phyloP scores from a whole-genome alignment of 179 eudicot genomes.

The Beta lomatogona region DNA sequence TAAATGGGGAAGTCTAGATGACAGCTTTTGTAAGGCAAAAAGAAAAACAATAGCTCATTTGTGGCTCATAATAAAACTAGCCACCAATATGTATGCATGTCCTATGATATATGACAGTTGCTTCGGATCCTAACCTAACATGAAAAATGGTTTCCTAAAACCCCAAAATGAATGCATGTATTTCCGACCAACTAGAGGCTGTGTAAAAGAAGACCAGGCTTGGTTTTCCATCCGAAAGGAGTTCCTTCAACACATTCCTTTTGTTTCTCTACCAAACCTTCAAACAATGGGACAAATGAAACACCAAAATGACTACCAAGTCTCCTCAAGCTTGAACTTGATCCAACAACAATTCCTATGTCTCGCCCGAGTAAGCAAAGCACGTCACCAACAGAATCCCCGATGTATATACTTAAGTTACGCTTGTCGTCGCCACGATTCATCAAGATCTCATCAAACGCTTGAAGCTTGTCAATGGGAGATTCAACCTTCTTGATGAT shows the following conservation, averaged over 20 bases:
- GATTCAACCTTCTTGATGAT: conserved; percentile 68
- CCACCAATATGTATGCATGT: conserved; percentile 16
- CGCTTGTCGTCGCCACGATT: conserved; percentile 36
- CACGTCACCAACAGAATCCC: conserved; percentile 96
- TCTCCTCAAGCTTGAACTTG: conserved; percentile 72
- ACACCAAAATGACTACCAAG: conserved; percentile 81
- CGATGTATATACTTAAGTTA: conserved; percentile 66
- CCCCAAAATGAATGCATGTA: conserved; percentile 79
- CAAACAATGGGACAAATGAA: conserved; percentile 65
- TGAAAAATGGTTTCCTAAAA: conserved; percentile 16
- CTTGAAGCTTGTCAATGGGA: conserved; percentile 75
- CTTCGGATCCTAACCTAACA: conserved; percentile 17
- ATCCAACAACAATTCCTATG: conserved; percentile 77
- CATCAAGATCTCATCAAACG: conserved; percentile 54
- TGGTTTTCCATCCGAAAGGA: conserved; percentile 56
- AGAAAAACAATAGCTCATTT: conserved; percentile 10
- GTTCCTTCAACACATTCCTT: conserved; percentile 47
- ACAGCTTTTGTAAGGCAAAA: conserved; percentile 11
- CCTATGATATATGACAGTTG: conserved; percentile 18
- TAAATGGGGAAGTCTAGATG: conserved; percentile 2
- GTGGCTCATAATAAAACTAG: conserved; percentile 14
- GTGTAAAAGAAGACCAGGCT: conserved; percentile 72
- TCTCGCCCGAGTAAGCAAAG: conserved; percentile 88
- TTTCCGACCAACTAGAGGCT: conserved; percentile 86
- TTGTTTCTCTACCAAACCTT: conserved; percentile 67